Evolutionary conservation across 768 basidiomycete species (phyloP).

Genomic region (Galerina sulciceps): DNA sequence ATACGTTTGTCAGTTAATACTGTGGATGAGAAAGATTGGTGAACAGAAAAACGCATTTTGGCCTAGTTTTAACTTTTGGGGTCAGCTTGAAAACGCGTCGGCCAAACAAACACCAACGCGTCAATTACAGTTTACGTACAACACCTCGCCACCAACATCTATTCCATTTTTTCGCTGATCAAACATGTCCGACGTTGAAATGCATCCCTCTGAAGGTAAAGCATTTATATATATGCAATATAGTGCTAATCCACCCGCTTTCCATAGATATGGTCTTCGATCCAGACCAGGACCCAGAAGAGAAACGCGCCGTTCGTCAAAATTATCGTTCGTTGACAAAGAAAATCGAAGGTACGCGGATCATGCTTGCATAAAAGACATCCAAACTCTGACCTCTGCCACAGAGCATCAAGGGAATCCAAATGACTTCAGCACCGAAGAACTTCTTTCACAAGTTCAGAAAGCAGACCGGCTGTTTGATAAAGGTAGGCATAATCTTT

Average conservation of each 20-base stretch:
- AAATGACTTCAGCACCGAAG: slow-evolving; percentile 58
- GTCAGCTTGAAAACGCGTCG: slow-evolving; percentile 23
- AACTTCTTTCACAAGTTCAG: slow-evolving; percentile 58
- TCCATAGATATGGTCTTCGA: slow-evolving; percentile 59
- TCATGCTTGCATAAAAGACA: background rate
- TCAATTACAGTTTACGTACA: slow-evolving; percentile 17
- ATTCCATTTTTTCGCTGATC: background rate
- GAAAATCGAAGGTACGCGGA: slow-evolving; percentile 60
- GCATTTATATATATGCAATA: background rate
- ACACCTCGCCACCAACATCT: background rate
- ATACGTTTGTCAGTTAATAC: too few relatives aligned
- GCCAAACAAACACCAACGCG: slow-evolving; percentile 44
- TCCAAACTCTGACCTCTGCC: background rate
- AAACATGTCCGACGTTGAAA: slow-evolving; percentile 36
- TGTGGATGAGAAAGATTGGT: too few relatives aligned
- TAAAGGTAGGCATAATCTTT: slow-evolving; percentile 47
- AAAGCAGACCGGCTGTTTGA: slow-evolving; percentile 65
- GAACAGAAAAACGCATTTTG: background rate
- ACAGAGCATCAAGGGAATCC: slow-evolving; percentile 53
- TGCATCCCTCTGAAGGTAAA: slow-evolving; percentile 24
- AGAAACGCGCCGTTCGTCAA: slow-evolving; percentile 74
- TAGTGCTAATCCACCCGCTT: background rate
- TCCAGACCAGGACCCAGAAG: slow-evolving; percentile 84
- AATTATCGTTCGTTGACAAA: slow-evolving; percentile 72
- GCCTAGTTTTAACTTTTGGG: background rate